phyloP scores from a whole-genome alignment of 2,329 filamentous ascomycete species.

The Colletotrichum tanaceti region DNA sequence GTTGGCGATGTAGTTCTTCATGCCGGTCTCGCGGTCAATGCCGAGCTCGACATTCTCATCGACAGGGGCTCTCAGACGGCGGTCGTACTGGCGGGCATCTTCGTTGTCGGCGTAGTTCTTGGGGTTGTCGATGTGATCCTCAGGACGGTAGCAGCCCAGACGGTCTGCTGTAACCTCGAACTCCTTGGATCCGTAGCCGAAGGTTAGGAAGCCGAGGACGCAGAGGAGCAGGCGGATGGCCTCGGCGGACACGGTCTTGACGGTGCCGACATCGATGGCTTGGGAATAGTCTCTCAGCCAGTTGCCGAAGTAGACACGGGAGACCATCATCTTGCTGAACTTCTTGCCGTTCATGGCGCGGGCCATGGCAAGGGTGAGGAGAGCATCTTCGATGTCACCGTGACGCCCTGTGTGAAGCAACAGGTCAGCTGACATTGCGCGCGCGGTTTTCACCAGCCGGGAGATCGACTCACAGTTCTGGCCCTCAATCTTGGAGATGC shows the following conservation, averaged over 20 bases:
- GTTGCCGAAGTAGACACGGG: constrained; percentile 95
- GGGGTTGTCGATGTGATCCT: constrained; percentile 83
- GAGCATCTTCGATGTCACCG: constrained; percentile 92
- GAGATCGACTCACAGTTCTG: constrained; percentile 73
- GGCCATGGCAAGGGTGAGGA: constrained; percentile 76
- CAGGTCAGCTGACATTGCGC: constrained; percentile 39
- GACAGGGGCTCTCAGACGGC: constrained; percentile 82
- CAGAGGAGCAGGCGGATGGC: constrained; percentile 91
- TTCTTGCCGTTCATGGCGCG: constrained; percentile 73
- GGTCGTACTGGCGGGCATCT: constrained; percentile 86
- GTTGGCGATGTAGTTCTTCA: constrained; percentile 96
- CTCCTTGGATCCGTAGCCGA: constrained; percentile 84
- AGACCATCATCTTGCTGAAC: constrained; percentile 88
- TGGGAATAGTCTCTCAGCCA: constrained; percentile 95
- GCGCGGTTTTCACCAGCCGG: background rate
- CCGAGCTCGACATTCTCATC: constrained; percentile 82
- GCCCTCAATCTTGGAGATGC: constrained; percentile 82
- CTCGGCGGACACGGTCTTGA: constrained; percentile 90
- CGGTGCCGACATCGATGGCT: constrained; percentile 90
- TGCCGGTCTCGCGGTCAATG: constrained; percentile 78
- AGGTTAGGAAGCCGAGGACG: constrained; percentile 89
- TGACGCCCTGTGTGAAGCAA: constrained; percentile 71
- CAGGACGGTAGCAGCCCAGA: constrained; percentile 83
- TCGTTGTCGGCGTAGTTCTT: constrained; percentile 86
- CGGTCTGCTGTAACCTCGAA: constrained; percentile 86